phyloP scores from a whole-genome alignment of 164 flowering plant species.

The Sedum album region DNA sequence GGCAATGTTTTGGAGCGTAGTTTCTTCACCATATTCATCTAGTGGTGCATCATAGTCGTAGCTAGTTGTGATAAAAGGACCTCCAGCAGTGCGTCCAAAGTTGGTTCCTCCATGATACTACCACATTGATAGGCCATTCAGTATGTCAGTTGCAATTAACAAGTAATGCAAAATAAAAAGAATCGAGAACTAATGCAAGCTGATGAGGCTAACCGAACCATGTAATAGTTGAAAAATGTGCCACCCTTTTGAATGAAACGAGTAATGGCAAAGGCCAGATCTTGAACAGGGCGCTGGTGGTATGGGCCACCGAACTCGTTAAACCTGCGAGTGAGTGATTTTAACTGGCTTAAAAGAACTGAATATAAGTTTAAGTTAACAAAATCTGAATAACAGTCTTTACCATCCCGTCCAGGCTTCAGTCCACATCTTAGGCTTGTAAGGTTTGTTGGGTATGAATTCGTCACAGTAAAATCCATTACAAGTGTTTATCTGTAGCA shows the following conservation, averaged over 20 bases:
- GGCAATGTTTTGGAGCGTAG: background rate
- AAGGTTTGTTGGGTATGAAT: conserved; percentile 77
- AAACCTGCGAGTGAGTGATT: conserved; percentile 37
- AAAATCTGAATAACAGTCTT: background rate
- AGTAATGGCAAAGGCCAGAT: conserved; percentile 88
- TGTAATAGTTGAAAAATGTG: conserved; percentile 78
- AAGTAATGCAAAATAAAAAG: background rate
- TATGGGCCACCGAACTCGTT: conserved; percentile 76
- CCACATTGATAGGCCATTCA: conserved; percentile 9
- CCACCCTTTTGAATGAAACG: conserved; percentile 90
- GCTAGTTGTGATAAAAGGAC: conserved; percentile 91
- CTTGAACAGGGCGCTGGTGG: conserved; percentile 73
- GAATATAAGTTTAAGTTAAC: background rate
- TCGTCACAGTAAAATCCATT: conserved; percentile 95
- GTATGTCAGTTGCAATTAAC: no score
- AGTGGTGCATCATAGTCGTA: conserved; percentile 98
- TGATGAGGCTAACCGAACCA: conserved; percentile 38
- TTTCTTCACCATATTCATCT: conserved; percentile 84
- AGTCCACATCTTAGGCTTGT: conserved; percentile 92
- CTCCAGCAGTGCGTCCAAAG: conserved; percentile 96
- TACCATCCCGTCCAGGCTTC: conserved; percentile 97
- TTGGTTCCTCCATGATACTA: conserved; percentile 99
- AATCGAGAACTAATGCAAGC: background rate
- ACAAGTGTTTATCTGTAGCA: conserved; percentile 77
- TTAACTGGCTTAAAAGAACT: background rate